Evolutionary conservation across 352 stramenopile genomes (phyloP), one percentile per base, ranked within the genome.

Genomic region (Globisporangium canariense): DNA sequence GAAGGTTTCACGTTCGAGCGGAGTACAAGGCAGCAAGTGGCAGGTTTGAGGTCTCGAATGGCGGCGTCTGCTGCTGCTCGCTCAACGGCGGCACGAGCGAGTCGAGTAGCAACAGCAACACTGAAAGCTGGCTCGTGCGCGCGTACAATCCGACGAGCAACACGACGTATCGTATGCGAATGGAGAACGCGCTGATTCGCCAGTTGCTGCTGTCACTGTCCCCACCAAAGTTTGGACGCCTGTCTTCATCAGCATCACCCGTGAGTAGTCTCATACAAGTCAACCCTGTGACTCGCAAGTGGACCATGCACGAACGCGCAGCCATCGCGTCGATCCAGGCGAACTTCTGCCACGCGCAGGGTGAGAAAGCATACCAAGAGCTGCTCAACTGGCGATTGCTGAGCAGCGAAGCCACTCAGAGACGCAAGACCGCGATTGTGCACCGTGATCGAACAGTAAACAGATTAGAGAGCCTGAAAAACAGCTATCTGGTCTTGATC

Each of bases 81-180:
- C 59, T 83, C 16, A 80, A 81, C 47, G 62, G 66, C 40, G 70
- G 63, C 10, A 20, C 22, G 4, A 11, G 41, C 66, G 16, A 45
- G 4, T 51, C 7, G 20, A 65, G 13, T 53, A 8, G 16, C 16
- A 30, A 6, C 10, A 45, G 32, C 4, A 36, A 2, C 1, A 10
- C 14, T 14, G 77, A 83, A 50, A 74, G 63, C 20, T 86, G 83
- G 83, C 22, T 94, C 3, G 64, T 94, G 59, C 79, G 81, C 38
- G 86, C 77, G 13, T 94, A 94, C 60, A 92, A 76, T 47, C 71
- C 86, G 2, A 63, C 32, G 18, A 85, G 63, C 51, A 90, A 85
- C 51, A 46, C 67, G 9, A 63, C 83, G 22, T 91, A 92, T 54
- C 71, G 81, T 30, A 43, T 88, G 1, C 59, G 65, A 50, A 67